A percentile compares a stretch with the other conserved stretches of the same genome.
phyloP scores from a whole-genome alignment of 192 early-diverging fungal species.

The Podochytrium sp. region DNA sequence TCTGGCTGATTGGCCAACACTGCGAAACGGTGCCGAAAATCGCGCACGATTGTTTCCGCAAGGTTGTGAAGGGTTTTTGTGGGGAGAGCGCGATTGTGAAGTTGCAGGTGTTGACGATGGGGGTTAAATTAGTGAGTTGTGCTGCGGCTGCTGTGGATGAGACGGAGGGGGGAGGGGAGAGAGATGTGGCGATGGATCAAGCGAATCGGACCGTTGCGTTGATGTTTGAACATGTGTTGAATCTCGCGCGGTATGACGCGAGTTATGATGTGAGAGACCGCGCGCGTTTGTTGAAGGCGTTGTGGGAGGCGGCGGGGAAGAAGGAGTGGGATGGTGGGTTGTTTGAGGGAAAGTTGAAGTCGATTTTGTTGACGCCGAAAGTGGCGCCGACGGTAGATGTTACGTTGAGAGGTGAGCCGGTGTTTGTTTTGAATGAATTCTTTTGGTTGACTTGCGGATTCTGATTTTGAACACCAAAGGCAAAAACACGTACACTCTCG shows the following conservation, averaged over 20 bases:
- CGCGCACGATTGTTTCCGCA: slow-evolving; percentile 83
- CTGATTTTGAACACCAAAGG: too few species aligned
- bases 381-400: slow-evolving; percentile 32
- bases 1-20: slow-evolving; percentile 89
- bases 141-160: slow-evolving; percentile 10
- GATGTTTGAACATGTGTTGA: slow-evolving; percentile 76
- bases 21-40: slow-evolving; percentile 61
- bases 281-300: slow-evolving; percentile 70
- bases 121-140: slow-evolving; percentile 63
- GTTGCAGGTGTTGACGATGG: slow-evolving; percentile 81
- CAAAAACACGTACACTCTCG: slow-evolving; percentile 41
- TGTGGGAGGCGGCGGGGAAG: slow-evolving; percentile 44
- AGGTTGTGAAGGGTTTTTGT: slow-evolving; percentile 64
- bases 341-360: slow-evolving; percentile 55
- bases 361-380: slow-evolving; percentile 58
- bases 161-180: slow-evolving; percentile 13
- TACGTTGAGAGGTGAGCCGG: slow-evolving; percentile 28
- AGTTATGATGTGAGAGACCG: slow-evolving; percentile 91
- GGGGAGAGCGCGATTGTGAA: slow-evolving; percentile 71
- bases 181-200: not conserved
- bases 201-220: slow-evolving; percentile 16
- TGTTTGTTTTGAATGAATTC: not conserved
- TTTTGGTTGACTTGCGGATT: too few species aligned
- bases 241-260: slow-evolving; percentile 87
- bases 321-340: slow-evolving; percentile 27